These are phyloP conservation scores for Citrus sp. DNA, from an alignment of 345 rosid species.

Conservation along the genomic window DNA sequence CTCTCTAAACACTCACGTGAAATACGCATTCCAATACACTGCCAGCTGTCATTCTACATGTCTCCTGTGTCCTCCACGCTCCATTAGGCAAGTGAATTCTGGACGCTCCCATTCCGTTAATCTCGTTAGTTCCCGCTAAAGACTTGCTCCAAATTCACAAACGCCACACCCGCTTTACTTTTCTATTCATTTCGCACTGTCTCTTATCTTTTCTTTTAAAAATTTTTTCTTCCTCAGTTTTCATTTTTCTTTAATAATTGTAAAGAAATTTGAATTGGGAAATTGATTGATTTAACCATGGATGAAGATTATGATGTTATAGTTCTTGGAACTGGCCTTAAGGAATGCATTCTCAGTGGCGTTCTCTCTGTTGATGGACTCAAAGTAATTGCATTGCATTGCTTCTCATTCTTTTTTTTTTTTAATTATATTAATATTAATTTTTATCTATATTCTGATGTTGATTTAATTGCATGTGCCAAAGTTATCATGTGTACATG, in stretches of 20 bases:
- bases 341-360: slow-evolving; percentile 95
- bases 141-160: slow-evolving; percentile 28
- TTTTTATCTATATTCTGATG: no score
- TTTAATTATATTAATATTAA: not conserved
- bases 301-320: slow-evolving; percentile 96
- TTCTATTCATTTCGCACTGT: not conserved
- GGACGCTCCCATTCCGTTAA: slow-evolving; percentile 6
- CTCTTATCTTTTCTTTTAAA: not conserved
- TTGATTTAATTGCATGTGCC: not conserved
- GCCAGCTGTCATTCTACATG: not conserved
- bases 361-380: slow-evolving; percentile 93
- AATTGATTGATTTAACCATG: slow-evolving; percentile 28
- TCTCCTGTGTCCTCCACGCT: not conserved
- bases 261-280: not conserved
- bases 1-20: not conserved
- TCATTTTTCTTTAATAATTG: no score
- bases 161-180: not conserved
- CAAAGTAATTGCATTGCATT: slow-evolving; percentile 42
- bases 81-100: slow-evolving; percentile 1
- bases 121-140: slow-evolving; percentile 33
- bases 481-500: not conserved
- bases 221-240: not conserved
- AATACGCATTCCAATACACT: not conserved
- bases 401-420: not conserved
- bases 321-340: slow-evolving; percentile 93